Percentiles rank a stretch among this genome's conserved stretches.
phyloP scores from a whole-genome alignment of 1,284 basidiomycete species.

The Trichosporon sp. region DNA sequence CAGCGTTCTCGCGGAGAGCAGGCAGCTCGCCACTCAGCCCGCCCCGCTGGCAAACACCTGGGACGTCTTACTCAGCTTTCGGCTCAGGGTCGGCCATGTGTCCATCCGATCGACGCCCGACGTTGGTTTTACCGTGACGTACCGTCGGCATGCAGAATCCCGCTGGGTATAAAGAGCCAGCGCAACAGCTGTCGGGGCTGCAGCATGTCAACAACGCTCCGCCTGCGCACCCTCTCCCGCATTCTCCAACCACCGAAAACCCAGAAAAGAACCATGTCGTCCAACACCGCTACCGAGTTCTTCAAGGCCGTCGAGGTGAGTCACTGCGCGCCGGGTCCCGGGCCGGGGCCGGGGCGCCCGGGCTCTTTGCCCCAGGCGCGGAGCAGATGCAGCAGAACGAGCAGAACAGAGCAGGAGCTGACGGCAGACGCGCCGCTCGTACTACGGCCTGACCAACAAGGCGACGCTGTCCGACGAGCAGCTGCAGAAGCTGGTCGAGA shows the following conservation, averaged over 20 bases:
- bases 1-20: no score
- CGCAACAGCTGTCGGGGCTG: background rate
- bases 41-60: background rate
- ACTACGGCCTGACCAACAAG: conserved; percentile 50
- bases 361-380: no score
- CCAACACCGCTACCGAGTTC: conserved; percentile 26
- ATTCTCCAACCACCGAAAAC: background rate
- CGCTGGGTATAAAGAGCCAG: background rate
- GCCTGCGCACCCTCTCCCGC: background rate
- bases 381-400: no score
- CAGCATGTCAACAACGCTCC: background rate
- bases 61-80: conserved; percentile 1
- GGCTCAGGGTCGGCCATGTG: background rate
- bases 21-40: no score
- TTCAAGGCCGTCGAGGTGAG: conserved; percentile 43
- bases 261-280: conserved; percentile 8
- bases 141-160: background rate
- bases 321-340: no score
- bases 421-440: conserved; percentile 49
- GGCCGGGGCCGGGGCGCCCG: background rate
- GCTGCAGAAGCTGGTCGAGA: conserved; percentile 49
- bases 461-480: conserved; percentile 45
- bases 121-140: background rate
- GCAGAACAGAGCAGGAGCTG: no score
- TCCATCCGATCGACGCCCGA: background rate